A percentile compares a stretch with the other conserved stretches of the same genome.
phyloP scores from a whole-genome alignment of 345 rosid species.

The Kandelia obovata region DNA sequence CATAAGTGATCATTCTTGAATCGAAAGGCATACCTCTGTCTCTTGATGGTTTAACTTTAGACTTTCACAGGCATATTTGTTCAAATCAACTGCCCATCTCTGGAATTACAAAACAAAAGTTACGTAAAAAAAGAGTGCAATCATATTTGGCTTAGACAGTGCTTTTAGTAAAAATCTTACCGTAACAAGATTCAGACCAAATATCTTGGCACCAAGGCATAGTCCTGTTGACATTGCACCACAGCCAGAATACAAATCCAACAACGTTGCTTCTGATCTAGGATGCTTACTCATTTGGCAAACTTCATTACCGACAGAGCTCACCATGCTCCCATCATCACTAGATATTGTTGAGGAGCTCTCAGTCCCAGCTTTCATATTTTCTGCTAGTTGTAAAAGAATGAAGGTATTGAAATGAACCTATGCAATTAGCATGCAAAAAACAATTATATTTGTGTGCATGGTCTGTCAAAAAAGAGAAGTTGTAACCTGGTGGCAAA shows the following conservation, averaged over 20 bases:
- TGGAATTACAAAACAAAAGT: conserved; percentile 11
- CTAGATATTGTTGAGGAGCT: conserved; percentile 54
- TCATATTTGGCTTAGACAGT: not conserved
- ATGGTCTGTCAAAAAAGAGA: not conserved
- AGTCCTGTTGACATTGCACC: conserved; percentile 90
- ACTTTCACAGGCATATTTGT: conserved; percentile 52
- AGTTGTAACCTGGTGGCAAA: conserved; percentile 32
- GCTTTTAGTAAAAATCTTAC: conserved; percentile 28
- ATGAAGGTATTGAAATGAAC: not conserved
- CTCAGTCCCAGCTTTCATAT: conserved; percentile 28
- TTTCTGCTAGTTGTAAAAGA: conserved; percentile 26
- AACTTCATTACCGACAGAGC: conserved; percentile 17
- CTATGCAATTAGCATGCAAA: not conserved
- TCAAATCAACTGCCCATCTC: conserved; percentile 82
- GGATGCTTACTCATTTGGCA: conserved; percentile 1
- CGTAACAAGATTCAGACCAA: conserved; percentile 54
- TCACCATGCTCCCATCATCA: conserved; percentile 25
- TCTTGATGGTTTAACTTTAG: conserved; percentile 56
- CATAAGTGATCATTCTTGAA: not conserved
- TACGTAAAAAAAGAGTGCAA: not conserved
- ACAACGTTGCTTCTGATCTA: conserved; percentile 35
- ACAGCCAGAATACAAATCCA: conserved; percentile 81
- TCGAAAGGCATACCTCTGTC: conserved; percentile 40
- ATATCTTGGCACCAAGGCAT: conserved; percentile 57
- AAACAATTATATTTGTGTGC: too few relatives aligned